Evolutionary conservation across 352 stramenopile genomes (phyloP), one percentile per base, ranked within the genome.

Genomic region (Thalassiosira oceanica): DNA sequence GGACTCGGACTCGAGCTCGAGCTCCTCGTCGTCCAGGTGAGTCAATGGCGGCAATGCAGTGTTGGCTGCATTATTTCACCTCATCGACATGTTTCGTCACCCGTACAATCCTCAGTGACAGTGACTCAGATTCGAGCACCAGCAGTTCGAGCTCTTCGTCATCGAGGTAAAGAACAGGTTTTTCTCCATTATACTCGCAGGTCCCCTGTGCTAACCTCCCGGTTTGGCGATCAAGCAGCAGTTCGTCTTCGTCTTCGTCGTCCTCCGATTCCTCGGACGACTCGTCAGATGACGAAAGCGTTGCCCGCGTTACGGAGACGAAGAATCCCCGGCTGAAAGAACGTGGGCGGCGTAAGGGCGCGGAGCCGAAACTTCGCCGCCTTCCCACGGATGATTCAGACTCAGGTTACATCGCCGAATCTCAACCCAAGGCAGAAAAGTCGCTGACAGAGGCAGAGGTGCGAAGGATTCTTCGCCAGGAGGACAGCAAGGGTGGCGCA

Each of bases 401-500:
- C 28, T 44, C 48, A 21, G 31, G 41, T 18, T 66, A 48, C 44
- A 55, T 74, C 7, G 64, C 45, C 16, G 48, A 39, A 11, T 55
- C 61, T 48, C 24, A 52, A 15, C 75, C 46, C 58, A 58, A 58
- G 0, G 68, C 64, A 55, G 72, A 71, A 55, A 58, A 71, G 26
- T 31, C 76, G 4, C 60, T 84, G 13, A 88, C 78, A 21, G 61
- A 77, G 2, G 62, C 48, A 31, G 72, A 91, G 51, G 77, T 91
- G 16, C 45, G 62, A 41, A 73, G 46, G 49, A 89, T 89, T 62
- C 45, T 92, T n/a, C 62, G 66, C 8, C 72, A 90, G 36, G 82
- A 90, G 35, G 61, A 61, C 11, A 55, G 28, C 28, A 43, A 39
- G n/a, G 68, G 65, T 43, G 66, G 51, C n/a, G 45, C 50, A 29